Evolutionary conservation across 2,329 filamentous ascomycete genomes (phyloP), one percentile per base, ranked within the genome.

Genomic region (Diaporthe helianthi): DNA sequence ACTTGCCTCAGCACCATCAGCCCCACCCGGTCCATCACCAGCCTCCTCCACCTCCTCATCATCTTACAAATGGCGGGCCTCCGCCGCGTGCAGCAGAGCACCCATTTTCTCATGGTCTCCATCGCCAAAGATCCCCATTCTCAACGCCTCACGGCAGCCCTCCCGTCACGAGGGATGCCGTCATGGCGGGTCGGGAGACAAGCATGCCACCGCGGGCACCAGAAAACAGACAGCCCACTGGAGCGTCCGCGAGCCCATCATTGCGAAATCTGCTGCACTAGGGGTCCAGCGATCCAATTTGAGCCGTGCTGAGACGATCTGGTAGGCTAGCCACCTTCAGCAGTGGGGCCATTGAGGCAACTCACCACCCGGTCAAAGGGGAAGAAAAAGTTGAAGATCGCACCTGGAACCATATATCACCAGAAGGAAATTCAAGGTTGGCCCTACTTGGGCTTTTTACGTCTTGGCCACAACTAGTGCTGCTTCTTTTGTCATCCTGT

Each of bases 211-310:
- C 77, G 75, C 73, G 73, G 55, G 72, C 77, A 53, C 68, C 78
- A 65, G 84, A 86, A 60, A 77, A 71, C 24, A 81, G 85, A 58
- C 82, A 85, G 38, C 80, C 85, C 36, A 87, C 86, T 63, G 91
- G 91, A n/a, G 92, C 92, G 4, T 94, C 92, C 75, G 91, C 92
- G 19, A 94, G 90, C 75, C 91, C 92, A 13, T 93, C 92, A 12
- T 78, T 94, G 71, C 88, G 90, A 74, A 94, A 94, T 75, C 79
- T 94, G 60, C 84, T 94, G 66, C 91, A 88, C 58, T 93, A 79
- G 81, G 26, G 13, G 13, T 24, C 55, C 38, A 52, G 8, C 26
- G 36, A 24, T 12, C 22, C 13, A 44, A 63, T 17, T 17, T 33
- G 58, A 49, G 9, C 3, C 19, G 29, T 36, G 44, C 29, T 19